phyloP scores from a whole-genome alignment of 306 rosid genomes.

The Heteromeles arbutifolia region DNA sequence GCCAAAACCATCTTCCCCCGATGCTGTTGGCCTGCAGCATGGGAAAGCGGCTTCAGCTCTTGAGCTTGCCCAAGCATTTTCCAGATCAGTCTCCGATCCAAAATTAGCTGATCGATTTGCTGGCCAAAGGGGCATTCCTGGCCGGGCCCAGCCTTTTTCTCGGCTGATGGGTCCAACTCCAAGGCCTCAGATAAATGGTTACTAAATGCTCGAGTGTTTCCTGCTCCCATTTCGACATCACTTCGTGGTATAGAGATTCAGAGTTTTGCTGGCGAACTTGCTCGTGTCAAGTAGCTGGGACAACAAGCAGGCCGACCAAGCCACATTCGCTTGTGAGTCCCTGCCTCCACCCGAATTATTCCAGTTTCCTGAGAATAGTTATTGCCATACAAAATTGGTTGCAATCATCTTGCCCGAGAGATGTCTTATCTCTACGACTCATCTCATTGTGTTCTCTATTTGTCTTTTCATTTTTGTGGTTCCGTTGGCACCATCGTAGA shows the following conservation, averaged over 20 bases:
- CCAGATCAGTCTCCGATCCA: conserved; percentile 78
- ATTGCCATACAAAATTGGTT: conserved; percentile 17
- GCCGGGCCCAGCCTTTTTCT: conserved; percentile 72
- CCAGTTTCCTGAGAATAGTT: conserved; percentile 18
- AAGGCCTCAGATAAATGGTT: conserved; percentile 91
- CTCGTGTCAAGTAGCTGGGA: not conserved
- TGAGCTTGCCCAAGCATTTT: conserved; percentile 93
- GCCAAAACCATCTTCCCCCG: conserved; percentile 42
- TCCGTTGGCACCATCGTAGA: conserved; percentile 2
- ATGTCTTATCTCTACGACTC: conserved; percentile 2
- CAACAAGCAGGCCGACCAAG: not conserved
- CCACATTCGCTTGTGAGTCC: not conserved
- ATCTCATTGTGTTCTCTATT: conserved; percentile 13
- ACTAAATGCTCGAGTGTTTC: conserved; percentile 25
- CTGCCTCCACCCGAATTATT: conserved; percentile 6
- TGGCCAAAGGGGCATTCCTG: conserved; percentile 45
- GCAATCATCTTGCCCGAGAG: conserved; percentile 19
- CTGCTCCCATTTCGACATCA: conserved; percentile 17
- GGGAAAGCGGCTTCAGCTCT: conserved; percentile 87
- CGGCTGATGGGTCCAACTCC: conserved; percentile 74
- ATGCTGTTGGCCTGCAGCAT: conserved; percentile 31
- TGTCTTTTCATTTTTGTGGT: not conserved
- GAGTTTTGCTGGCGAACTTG: not conserved
- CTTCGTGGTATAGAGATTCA: not conserved
- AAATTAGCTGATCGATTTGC: conserved; percentile 43